Evolutionary conservation across 108 stramenopile genomes (phyloP).

Genomic region (Phaeodactylum tricornutum): DNA sequence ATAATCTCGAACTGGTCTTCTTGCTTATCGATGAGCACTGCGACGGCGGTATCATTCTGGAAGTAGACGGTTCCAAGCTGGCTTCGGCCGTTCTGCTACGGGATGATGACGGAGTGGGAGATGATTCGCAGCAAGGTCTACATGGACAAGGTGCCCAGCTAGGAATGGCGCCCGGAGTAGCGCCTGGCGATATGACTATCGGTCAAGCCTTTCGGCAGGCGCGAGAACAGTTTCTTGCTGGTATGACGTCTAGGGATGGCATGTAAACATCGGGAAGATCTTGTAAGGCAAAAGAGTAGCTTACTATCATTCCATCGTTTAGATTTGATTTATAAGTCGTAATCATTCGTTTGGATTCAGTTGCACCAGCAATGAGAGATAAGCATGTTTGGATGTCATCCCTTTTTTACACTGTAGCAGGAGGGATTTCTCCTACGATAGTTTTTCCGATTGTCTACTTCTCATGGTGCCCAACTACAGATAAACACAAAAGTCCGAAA

Average conservation of each 20-base stretch:
- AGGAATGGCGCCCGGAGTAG: conserved; percentile 36
- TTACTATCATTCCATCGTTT: no score
- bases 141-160: conserved; percentile 16
- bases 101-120: conserved; percentile 41
- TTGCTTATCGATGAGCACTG: conserved; percentile 83
- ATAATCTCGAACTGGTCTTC: conserved; percentile 81
- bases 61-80: conserved; percentile 70
- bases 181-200: conserved; percentile 76
- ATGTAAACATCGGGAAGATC: conserved; percentile 12
- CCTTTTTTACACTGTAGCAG: no score
- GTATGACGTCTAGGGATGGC: conserved; percentile 27
- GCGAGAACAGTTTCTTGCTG: conserved; percentile 58
- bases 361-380: no score
- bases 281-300: no score
- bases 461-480: no score
- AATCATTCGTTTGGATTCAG: no score
- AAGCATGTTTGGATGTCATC: no score
- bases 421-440: no score
- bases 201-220: conserved; percentile 78
- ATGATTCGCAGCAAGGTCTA: conserved; percentile 6
- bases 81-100: conserved; percentile 61
- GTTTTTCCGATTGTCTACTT: no score
- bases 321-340: no score
- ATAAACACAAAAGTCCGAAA: no score
- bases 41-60: conserved; percentile 78